These are phyloP conservation scores for Arabidopsis arenosa DNA, from an alignment of 345 rosid species.

Conservation along the genomic window DNA sequence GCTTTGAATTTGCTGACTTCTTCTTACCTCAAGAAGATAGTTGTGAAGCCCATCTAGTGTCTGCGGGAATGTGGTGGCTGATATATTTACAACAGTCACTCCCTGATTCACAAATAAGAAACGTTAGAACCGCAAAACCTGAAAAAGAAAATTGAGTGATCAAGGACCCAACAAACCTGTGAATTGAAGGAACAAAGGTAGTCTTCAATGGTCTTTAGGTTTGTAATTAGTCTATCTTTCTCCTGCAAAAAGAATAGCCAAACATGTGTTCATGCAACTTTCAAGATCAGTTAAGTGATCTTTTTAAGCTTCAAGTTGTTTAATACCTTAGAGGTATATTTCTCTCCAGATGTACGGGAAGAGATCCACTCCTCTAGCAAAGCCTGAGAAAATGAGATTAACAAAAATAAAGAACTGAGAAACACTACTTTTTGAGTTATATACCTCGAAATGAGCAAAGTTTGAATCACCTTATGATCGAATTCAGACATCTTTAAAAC, in stretches of 20 bases:
- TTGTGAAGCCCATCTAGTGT: constrained; percentile 83
- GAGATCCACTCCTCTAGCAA: constrained; percentile 93
- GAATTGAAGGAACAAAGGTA: constrained; percentile 87
- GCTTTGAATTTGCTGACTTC: not conserved
- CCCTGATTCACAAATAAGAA: constrained; percentile 52
- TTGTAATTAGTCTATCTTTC: constrained; percentile 71
- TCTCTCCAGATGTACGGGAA: constrained; percentile 63
- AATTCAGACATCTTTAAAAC: constrained; percentile 93
- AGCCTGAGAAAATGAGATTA: constrained; percentile 56
- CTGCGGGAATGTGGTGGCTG: constrained; percentile 92
- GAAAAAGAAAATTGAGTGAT: not conserved
- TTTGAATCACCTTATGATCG: constrained; percentile 77
- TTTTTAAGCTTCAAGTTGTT: constrained; percentile 2
- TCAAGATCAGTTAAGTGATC: not conserved
- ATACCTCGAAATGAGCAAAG: not conserved
- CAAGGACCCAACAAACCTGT: constrained; percentile 52
- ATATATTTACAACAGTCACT: constrained; percentile 71
- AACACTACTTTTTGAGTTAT: not conserved
- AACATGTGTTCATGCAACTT: not conserved
- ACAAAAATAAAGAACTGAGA: constrained; percentile 1
- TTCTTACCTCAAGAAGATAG: constrained; percentile 86
- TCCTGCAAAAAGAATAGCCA: constrained; percentile 51
- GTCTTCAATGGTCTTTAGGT: constrained; percentile 83
- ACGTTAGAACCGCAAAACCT: not conserved
- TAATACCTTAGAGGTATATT: constrained; percentile 67